Conservation (phyloP, 768 basidiomycete species). For the Dentipellis fragilis region DNA sequence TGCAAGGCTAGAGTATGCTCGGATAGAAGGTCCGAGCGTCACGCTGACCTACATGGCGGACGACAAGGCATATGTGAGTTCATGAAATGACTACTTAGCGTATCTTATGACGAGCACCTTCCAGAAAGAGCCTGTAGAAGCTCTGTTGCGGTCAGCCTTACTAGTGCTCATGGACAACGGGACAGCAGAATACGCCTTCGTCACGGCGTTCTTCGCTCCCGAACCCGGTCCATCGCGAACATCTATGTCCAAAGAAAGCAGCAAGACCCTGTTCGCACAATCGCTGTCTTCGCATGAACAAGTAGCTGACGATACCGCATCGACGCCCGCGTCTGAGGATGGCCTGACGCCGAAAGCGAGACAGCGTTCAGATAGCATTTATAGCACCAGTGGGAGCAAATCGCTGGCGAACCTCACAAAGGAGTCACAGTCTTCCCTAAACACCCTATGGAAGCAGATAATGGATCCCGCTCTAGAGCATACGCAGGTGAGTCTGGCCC, state of each 20-base stretch:
- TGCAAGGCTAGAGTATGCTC: constrained; percentile 54
- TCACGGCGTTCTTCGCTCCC: constrained; percentile 68
- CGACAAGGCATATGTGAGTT: constrained; percentile 73
- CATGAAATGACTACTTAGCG: not conserved
- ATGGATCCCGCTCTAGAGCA: constrained; percentile 89
- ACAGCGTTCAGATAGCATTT: constrained; percentile 19
- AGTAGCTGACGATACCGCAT: constrained; percentile 19
- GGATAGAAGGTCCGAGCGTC: constrained; percentile 71
- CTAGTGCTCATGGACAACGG: constrained; percentile 94
- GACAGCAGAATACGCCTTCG: constrained; percentile 83
- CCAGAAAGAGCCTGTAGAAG: constrained; percentile 79
- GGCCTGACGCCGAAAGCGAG: constrained; percentile 20
- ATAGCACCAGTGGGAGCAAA: constrained; percentile 24
- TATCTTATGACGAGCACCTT: not conserved
- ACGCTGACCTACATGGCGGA: constrained; percentile 85
- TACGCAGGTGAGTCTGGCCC: constrained; percentile 46
- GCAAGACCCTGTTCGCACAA: constrained; percentile 24
- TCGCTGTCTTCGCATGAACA: constrained; percentile 1
- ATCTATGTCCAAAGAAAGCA: constrained; percentile 6
- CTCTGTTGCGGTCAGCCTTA: constrained; percentile 73
- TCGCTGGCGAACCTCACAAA: constrained; percentile 25
- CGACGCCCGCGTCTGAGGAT: constrained; percentile 39
- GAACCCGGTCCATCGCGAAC: constrained; percentile 14
- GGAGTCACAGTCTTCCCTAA: constrained; percentile 49
- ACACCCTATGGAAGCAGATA: constrained; percentile 81